Percentiles rank a stretch among this genome's conserved stretches.
phyloP scores from a whole-genome alignment of 345 rosid species.

The Populus pruinosa region DNA sequence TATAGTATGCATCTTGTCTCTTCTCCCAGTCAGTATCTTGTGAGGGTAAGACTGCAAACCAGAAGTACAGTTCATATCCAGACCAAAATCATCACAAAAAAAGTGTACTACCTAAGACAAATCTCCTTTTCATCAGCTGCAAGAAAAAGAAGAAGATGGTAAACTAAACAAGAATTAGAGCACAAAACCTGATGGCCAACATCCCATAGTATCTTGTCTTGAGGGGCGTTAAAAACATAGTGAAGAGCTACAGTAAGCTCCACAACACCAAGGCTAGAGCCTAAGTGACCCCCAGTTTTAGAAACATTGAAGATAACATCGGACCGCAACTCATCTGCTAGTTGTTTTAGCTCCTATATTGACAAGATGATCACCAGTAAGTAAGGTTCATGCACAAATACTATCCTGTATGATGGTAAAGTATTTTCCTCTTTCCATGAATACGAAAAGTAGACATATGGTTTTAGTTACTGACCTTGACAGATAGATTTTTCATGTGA shows the following conservation, averaged over 20 bases:
- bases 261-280: constrained; percentile 96
- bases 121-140: background rate
- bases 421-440: background rate
- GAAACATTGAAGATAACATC: constrained; percentile 93
- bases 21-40: constrained; percentile 90
- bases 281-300: constrained; percentile 91
- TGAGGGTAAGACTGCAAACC: constrained; percentile 80
- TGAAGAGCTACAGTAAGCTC: constrained; percentile 99
- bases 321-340: constrained; percentile 79
- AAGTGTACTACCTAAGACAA: background rate
- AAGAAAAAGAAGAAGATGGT: background rate
- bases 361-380: background rate
- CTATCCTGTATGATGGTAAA: background rate
- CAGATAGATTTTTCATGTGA: constrained; percentile 90
- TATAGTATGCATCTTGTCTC: constrained; percentile 84
- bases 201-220: constrained; percentile 90
- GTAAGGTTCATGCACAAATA: background rate
- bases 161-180: background rate
- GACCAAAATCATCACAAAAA: background rate
- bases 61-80: background rate
- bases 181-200: constrained; percentile 88
- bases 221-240: constrained; percentile 84
- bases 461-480: constrained; percentile 40
- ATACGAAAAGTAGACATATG: background rate
- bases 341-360: constrained; percentile 74